Percentiles rank a stretch among this genome's conserved stretches.
phyloP scores from a whole-genome alignment of 2,329 filamentous ascomycete species.

The Calonectria fujianensis region DNA sequence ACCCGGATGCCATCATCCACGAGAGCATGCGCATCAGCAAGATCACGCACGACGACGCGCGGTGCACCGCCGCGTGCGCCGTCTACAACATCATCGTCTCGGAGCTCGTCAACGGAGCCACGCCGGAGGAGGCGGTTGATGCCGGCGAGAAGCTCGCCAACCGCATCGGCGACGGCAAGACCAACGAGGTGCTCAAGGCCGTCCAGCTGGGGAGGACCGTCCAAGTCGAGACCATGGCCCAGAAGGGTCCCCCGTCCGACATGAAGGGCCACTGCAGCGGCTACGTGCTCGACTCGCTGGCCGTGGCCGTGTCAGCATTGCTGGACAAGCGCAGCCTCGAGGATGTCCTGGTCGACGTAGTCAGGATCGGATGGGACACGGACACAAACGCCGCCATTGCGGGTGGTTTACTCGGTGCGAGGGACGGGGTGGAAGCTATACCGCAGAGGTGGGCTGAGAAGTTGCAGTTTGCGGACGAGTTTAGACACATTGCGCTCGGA shows the following conservation, averaged over 20 bases:
- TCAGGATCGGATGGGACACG: slow-evolving; percentile 66
- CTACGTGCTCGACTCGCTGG: slow-evolving; percentile 66
- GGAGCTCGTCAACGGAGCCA: slow-evolving; percentile 55
- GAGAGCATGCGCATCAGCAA: slow-evolving; percentile 62
- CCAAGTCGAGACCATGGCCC: slow-evolving; percentile 55
- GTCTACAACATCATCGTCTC: slow-evolving; percentile 64
- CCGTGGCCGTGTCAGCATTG: slow-evolving; percentile 64
- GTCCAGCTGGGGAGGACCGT: slow-evolving; percentile 56
- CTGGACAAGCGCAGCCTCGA: slow-evolving; percentile 63
- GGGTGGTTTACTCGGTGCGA: slow-evolving; percentile 66
- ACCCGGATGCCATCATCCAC: slow-evolving; percentile 51
- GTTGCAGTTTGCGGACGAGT: slow-evolving; percentile 64
- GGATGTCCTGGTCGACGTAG: slow-evolving; percentile 67
- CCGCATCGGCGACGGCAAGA: slow-evolving; percentile 48
- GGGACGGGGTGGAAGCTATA: slow-evolving; percentile 65
- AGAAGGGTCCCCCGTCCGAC: slow-evolving; percentile 54
- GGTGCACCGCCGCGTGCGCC: slow-evolving; percentile 61
- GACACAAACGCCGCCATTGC: slow-evolving; percentile 69
- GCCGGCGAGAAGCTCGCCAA: slow-evolving; percentile 51
- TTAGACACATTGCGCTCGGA: slow-evolving; percentile 47
- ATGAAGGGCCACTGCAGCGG: slow-evolving; percentile 60
- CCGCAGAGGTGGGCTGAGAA: slow-evolving; percentile 62
- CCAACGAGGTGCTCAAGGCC: slow-evolving; percentile 49
- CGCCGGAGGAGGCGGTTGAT: slow-evolving; percentile 54
- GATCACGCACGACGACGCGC: slow-evolving; percentile 62